These are phyloP conservation scores for Galerina sulciceps DNA, from an alignment of 768 basidiomycete species.

Conservation along the genomic window DNA sequence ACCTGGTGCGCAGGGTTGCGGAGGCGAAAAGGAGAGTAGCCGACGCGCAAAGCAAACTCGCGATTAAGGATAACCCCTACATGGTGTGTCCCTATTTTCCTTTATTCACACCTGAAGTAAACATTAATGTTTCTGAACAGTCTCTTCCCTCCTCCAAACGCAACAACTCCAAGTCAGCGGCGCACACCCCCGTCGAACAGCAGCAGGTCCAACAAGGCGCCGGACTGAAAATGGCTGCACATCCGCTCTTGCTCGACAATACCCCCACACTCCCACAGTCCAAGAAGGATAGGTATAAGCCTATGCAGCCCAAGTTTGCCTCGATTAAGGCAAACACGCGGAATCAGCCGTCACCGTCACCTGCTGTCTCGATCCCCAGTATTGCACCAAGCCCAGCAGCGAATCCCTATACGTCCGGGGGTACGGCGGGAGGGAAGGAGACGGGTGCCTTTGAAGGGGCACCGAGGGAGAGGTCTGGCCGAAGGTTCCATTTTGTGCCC, in stretches of 20 bases:
- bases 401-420: slow-evolving; percentile 70
- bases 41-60: slow-evolving; percentile 77
- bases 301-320: slow-evolving; percentile 99
- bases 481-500: slow-evolving; percentile 83
- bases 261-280: slow-evolving; percentile 62
- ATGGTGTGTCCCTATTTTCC: slow-evolving; percentile 55
- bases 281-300: slow-evolving; percentile 93
- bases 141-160: slow-evolving; percentile 45
- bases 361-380: slow-evolving; percentile 49
- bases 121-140: background rate
- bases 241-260: slow-evolving; percentile 80
- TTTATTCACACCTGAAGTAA: background rate
- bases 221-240: slow-evolving; percentile 89
- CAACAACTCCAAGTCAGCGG: slow-evolving; percentile 4
- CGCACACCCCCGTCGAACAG: slow-evolving; percentile 53
- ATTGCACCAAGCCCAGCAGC: slow-evolving; percentile 39
- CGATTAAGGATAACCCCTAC: slow-evolving; percentile 85
- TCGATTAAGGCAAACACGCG: slow-evolving; percentile 90
- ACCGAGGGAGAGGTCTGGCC: slow-evolving; percentile 70
- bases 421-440: slow-evolving; percentile 42
- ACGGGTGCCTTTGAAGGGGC: slow-evolving; percentile 69
- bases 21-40: slow-evolving; percentile 88
- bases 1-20: slow-evolving; percentile 72
- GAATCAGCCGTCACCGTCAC: slow-evolving; percentile 38
- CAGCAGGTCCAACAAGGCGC: slow-evolving; percentile 79